phyloP scores from a whole-genome alignment of 1,139 yeast species.

The Pichia sp. region DNA sequence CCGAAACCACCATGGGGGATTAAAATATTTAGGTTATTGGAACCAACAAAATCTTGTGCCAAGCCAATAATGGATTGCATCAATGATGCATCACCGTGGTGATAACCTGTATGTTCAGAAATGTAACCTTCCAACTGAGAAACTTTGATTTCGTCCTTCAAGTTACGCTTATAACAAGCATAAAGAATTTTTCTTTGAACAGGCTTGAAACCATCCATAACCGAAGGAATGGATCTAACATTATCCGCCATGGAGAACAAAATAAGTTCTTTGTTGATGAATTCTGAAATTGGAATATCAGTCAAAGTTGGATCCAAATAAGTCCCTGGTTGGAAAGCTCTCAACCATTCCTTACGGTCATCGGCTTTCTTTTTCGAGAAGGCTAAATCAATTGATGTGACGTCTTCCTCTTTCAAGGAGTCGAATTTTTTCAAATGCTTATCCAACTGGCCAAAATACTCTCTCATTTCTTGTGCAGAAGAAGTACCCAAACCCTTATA shows the following conservation, averaged over 20 bases:
- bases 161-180: slow-evolving; percentile 82
- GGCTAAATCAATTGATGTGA: slow-evolving; percentile 81
- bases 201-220: slow-evolving; percentile 93
- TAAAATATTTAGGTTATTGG: slow-evolving; percentile 80
- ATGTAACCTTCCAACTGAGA: slow-evolving; percentile 90
- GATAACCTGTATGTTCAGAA: slow-evolving; percentile 87
- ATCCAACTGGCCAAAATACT: slow-evolving; percentile 82
- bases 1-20: slow-evolving; percentile 97
- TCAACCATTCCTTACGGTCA: slow-evolving; percentile 95
- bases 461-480: slow-evolving; percentile 72
- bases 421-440: slow-evolving; percentile 84
- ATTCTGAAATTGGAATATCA: slow-evolving; percentile 86
- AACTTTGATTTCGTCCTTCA: slow-evolving; percentile 77
- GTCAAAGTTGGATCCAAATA: slow-evolving; percentile 77
- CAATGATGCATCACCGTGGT: slow-evolving; percentile 90
- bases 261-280: slow-evolving; percentile 91
- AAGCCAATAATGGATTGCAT: slow-evolving; percentile 87
- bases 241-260: slow-evolving; percentile 96
- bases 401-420: slow-evolving; percentile 76
- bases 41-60: slow-evolving; percentile 93
- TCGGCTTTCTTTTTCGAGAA: slow-evolving; percentile 95
- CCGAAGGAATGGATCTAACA: slow-evolving; percentile 89
- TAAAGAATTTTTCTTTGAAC: slow-evolving; percentile 92
- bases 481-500: slow-evolving; percentile 99
- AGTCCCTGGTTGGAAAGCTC: slow-evolving; percentile 86